Conservation (phyloP, 768 basidiomycete species). For the Termitomyces sp. region DNA sequence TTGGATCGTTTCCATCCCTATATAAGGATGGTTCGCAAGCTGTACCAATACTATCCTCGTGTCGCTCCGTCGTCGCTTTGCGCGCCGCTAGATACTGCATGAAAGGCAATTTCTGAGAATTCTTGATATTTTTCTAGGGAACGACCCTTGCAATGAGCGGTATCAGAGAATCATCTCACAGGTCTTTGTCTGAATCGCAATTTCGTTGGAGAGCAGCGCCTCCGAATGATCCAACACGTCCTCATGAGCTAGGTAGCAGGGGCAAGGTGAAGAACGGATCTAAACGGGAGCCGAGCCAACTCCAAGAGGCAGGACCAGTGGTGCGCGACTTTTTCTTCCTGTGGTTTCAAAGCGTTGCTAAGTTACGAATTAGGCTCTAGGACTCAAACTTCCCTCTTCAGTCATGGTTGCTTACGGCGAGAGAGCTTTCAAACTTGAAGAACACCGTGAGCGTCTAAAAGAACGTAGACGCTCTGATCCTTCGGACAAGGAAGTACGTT, state of each 20-base stretch:
- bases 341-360: not conserved
- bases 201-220: slow-evolving; percentile 2
- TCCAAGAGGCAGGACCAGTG: not conserved
- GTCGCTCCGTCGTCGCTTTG: not conserved
- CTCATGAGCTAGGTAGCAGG: not conserved
- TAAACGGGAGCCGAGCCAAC: not conserved
- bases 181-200: slow-evolving; percentile 3
- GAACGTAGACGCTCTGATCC: not conserved
- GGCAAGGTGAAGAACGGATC: not conserved
- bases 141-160: not conserved
- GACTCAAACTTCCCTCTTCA: slow-evolving; percentile 1
- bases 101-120: not conserved
- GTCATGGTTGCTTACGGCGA: slow-evolving; percentile 4
- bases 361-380: not conserved
- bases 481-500: not conserved
- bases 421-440: not conserved
- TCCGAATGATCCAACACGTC: not conserved
- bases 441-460: not conserved
- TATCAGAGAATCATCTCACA: not conserved
- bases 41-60: not conserved
- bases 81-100: not conserved
- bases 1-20: not conserved
- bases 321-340: not conserved
- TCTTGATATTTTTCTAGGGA: not conserved
- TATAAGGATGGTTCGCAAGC: not conserved